phyloP scores from a whole-genome alignment of 2,329 filamentous ascomycete genomes.

The Trichophyton simii region DNA sequence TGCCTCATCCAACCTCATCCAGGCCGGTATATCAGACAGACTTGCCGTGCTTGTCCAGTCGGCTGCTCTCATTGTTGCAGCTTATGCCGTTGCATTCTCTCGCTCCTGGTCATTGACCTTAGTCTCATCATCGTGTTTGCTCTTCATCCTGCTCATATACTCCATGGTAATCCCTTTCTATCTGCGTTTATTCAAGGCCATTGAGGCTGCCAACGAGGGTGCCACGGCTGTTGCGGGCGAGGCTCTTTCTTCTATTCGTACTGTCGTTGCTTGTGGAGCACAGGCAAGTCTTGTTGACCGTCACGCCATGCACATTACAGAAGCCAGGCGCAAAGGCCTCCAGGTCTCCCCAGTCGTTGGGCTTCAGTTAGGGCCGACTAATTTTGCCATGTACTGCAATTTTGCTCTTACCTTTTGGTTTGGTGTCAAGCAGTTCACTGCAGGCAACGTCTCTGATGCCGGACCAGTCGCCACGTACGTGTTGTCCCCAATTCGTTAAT shows the following conservation, averaged over 20 bases:
- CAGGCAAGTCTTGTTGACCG: constrained; percentile 26
- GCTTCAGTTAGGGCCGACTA: constrained; percentile 22
- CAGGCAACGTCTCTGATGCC: constrained; percentile 24
- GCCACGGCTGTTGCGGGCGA: constrained; percentile 31
- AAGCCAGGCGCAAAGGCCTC: constrained; percentile 24
- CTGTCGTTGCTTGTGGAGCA: constrained; percentile 35
- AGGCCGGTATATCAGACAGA: constrained; percentile 44
- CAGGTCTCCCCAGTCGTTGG: constrained; percentile 20
- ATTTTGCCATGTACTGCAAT: constrained; percentile 28
- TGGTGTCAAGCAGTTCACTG: constrained; percentile 24
- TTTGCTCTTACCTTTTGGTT: constrained; percentile 29
- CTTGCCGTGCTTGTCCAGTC: constrained; percentile 35
- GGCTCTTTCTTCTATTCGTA: constrained; percentile 31
- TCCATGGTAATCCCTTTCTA: constrained; percentile 24
- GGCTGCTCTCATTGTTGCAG: constrained; percentile 31
- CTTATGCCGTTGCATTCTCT: constrained; percentile 40
- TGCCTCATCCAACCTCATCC: constrained; percentile 40
- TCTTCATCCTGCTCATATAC: constrained; percentile 30
- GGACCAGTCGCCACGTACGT: constrained; percentile 27
- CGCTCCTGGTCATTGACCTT: constrained; percentile 43
- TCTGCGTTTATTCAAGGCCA: constrained; percentile 21
- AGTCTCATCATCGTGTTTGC: constrained; percentile 36
- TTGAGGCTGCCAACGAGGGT: constrained; percentile 28
- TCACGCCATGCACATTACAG: constrained; percentile 27
- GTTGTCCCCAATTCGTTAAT: not conserved